Conservation (phyloP, 495 filamentous ascomycete species). For the Cetradonia linearis region DNA sequence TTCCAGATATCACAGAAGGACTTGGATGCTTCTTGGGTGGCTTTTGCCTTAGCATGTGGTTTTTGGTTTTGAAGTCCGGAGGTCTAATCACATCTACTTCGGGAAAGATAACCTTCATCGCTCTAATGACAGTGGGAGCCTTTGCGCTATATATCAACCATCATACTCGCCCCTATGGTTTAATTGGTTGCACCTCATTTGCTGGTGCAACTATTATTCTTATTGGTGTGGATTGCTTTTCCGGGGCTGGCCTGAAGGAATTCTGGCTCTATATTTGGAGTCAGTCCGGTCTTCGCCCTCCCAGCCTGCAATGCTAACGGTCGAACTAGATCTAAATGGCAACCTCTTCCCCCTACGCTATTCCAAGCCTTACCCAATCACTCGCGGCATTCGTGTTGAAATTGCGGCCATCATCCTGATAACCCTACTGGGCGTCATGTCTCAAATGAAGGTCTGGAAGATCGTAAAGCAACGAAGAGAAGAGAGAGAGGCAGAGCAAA, state of each 20-base stretch:
- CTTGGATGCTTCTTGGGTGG: conserved; percentile 81
- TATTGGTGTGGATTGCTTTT: conserved; percentile 86
- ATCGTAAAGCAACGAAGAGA: conserved; percentile 65
- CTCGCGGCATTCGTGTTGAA: conserved; percentile 77
- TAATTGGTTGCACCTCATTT: conserved; percentile 70
- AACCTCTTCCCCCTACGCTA: conserved; percentile 62
- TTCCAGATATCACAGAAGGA: conserved; percentile 78
- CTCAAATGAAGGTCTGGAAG: conserved; percentile 79
- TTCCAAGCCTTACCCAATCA: conserved; percentile 72
- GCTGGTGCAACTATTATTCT: conserved; percentile 67
- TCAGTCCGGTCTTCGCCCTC: conserved; percentile 29
- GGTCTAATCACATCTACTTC: conserved; percentile 54
- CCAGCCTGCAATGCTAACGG: not conserved
- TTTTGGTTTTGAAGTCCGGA: conserved; percentile 66
- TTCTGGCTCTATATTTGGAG: conserved; percentile 95
- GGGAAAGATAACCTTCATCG: conserved; percentile 65
- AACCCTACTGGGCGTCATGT: conserved; percentile 63
- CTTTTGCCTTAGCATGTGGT: conserved; percentile 85
- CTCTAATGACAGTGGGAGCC: conserved; percentile 51
- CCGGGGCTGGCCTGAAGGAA: conserved; percentile 78
- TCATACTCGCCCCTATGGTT: conserved; percentile 63
- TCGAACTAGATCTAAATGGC: conserved; percentile 53
- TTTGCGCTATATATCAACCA: conserved; percentile 71
- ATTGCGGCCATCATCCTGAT: conserved; percentile 68
- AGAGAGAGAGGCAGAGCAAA: conserved; percentile 46